These are phyloP conservation scores for Xylaria longipes DNA, from an alignment of 495 filamentous ascomycete species.

Conservation along the genomic window DNA sequence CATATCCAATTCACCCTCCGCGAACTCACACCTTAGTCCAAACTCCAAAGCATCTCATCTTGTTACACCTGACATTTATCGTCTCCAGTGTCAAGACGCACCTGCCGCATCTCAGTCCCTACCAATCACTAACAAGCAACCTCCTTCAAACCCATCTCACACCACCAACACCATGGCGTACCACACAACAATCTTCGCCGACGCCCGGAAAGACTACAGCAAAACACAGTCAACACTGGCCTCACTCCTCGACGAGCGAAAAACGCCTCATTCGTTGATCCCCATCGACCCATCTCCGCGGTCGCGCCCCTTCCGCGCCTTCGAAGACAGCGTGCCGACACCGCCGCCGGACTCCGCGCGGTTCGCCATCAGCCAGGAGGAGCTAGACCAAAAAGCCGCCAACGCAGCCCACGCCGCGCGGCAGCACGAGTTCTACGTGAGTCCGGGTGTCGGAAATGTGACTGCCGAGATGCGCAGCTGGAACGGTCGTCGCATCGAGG, in stretches of 20 bases:
- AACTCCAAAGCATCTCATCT: background rate
- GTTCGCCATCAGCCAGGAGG: background rate
- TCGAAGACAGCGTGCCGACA: background rate
- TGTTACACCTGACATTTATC: background rate
- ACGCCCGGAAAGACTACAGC: slow-evolving; percentile 13
- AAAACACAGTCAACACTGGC: background rate
- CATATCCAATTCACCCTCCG: background rate
- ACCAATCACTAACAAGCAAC: background rate
- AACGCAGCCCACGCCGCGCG: background rate
- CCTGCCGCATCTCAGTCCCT: background rate
- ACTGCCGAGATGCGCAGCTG: background rate
- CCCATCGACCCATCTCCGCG: slow-evolving; percentile 5
- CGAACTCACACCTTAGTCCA: background rate
- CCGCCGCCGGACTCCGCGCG: background rate
- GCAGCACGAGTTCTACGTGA: background rate
- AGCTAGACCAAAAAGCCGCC: background rate
- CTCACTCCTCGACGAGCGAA: background rate
- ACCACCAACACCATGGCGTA: slow-evolving; percentile 12
- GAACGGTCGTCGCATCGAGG: background rate
- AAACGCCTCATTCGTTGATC: background rate
- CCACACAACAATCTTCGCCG: background rate
- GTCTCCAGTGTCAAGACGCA: background rate
- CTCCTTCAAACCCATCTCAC: background rate
- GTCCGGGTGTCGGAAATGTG: background rate
- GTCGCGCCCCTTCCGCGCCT: slow-evolving; percentile 26